Base-by-base conservation (phyloP, 2,329 filamentous ascomycete genomes). In the Coccinonectria pachysandricola region DNA sequence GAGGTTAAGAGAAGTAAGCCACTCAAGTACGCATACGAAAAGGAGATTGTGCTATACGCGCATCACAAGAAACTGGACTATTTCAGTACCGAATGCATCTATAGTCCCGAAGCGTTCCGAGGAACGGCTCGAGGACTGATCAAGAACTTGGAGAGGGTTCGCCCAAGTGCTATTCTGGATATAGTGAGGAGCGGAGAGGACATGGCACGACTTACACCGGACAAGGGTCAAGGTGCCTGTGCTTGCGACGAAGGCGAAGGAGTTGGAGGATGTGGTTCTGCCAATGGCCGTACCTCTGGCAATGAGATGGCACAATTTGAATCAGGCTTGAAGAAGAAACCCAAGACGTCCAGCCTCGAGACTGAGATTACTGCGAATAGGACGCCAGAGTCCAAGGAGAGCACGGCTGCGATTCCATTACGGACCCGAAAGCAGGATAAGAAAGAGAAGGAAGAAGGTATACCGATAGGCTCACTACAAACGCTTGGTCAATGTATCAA, bases 11-110 rank as follows among this genome's bases (percentile, higher is more conserved):
- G 91, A 39, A 93, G 84, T 58, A 98, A 98, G 58, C 91, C 91
- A 9, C 67, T 98, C 23, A 96, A 98, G 55, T 98, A 96, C 53
- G 87, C 88, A 2, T 98, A 96, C 50, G 91, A 98, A 53, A 98
- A 98, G 60, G 91, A 98, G 52, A 98, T 98, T 41, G 91, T 98
- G 11, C 67, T 98, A 5, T 98, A 98, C 51, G 91, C 91, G 5
- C 84, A 96, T 50, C 86, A 98, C 62, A 93, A 91, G 57, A 87
- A 87, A 54, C 66, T 98, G 37, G 87, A 96, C 52, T 98, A 98
- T 58, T 98, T 98, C 58, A 94, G 79, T 47, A 98, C 91, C 0
- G 91, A 98, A 58, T 98, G 91, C 63, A 86, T 98, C 34, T 98
- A 98, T 62, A 94, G 85, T 28, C 91, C 91, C 0, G 91, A 98